phyloP scores from a whole-genome alignment of 2,329 filamentous ascomycete species.

The Colletotrichum neosansevieriae region DNA sequence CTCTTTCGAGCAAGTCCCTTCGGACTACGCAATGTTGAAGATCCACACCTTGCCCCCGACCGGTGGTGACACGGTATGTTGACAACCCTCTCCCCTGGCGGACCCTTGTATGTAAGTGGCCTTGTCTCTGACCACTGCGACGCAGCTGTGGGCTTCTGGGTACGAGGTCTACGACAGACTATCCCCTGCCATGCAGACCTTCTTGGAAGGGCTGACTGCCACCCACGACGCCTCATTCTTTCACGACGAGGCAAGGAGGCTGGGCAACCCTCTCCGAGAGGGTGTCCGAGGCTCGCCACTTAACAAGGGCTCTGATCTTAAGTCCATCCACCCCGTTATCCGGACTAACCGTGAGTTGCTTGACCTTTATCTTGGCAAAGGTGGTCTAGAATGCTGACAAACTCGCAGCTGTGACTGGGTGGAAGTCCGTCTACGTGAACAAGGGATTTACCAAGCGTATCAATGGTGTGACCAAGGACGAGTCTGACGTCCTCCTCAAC shows the following conservation, averaged over 20 bases:
- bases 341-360: constrained; percentile 63
- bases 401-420: constrained; percentile 61
- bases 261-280: constrained; percentile 59
- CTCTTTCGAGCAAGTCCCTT: constrained; percentile 59
- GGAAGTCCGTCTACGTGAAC: constrained; percentile 67
- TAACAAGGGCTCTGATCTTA: constrained; percentile 66
- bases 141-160: constrained; percentile 62
- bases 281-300: constrained; percentile 65
- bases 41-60: constrained; percentile 56
- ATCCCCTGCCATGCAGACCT: constrained; percentile 59
- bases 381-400: constrained; percentile 10
- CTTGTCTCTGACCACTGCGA: constrained; percentile 41
- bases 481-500: constrained; percentile 63
- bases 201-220: constrained; percentile 62
- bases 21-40: constrained; percentile 61
- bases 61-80: constrained; percentile 55
- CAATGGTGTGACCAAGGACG: constrained; percentile 65
- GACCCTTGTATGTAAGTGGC: constrained; percentile 8
- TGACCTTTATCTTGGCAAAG: neutral
- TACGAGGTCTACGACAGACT: constrained; percentile 68
- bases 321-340: constrained; percentile 64
- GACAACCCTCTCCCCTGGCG: neutral
- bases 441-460: constrained; percentile 66
- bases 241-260: constrained; percentile 59
- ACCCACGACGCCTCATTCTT: constrained; percentile 64